Conservation (phyloP, 352 stramenopile species). For the Peronospora belbahrii region DNA sequence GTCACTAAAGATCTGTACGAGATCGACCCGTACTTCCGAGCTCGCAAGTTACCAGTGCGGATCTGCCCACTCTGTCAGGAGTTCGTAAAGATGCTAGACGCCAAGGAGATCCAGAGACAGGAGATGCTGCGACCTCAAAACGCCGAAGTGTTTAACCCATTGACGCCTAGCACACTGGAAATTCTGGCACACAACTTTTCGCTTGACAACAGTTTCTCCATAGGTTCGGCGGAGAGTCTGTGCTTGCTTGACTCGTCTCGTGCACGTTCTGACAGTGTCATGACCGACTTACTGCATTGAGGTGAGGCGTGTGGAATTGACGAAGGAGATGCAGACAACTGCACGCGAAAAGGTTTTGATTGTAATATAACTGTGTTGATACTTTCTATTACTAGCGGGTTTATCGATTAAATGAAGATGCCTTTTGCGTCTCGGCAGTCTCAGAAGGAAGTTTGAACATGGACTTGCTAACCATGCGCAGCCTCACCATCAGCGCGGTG, state of each 20-base stretch:
- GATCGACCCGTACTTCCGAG: constrained; percentile 21
- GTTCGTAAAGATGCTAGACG: constrained; percentile 22
- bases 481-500: constrained; percentile 36
- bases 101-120: constrained; percentile 22
- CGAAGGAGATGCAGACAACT: neutral
- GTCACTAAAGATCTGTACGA: constrained; percentile 22
- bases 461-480: constrained; percentile 35
- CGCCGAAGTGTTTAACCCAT: constrained; percentile 13
- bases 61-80: constrained; percentile 23
- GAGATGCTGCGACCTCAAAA: constrained; percentile 19
- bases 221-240: constrained; percentile 23
- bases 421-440: constrained; percentile 22
- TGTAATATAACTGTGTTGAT: neutral
- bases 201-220: constrained; percentile 27
- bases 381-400: neutral
- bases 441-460: constrained; percentile 38
- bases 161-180: constrained; percentile 24
- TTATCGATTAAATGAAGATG: neutral
- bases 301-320: neutral
- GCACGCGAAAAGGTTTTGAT: neutral
- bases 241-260: constrained; percentile 22
- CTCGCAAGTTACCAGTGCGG: constrained; percentile 18
- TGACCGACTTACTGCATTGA: constrained; percentile 25
- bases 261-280: constrained; percentile 18
- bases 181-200: constrained; percentile 25